These are phyloP conservation scores for Tricholoma furcatifolium DNA, from an alignment of 768 basidiomycete species.

Conservation along the genomic window DNA sequence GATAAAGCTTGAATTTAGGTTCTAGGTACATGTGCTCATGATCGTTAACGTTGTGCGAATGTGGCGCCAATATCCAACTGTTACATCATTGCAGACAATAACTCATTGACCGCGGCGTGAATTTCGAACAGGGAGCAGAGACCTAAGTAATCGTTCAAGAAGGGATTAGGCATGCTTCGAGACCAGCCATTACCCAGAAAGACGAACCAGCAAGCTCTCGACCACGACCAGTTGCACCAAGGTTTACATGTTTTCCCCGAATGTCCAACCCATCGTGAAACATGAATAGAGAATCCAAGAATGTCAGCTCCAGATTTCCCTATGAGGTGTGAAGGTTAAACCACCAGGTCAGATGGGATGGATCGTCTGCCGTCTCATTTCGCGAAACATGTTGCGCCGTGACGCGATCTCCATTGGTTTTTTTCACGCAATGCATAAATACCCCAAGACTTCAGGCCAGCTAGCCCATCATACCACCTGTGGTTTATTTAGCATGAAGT, in stretches of 20 bases:
- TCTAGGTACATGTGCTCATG: neutral
- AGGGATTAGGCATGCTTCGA: neutral
- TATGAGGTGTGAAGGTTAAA: neutral
- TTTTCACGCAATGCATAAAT: slow-evolving; percentile 5
- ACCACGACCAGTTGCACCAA: neutral
- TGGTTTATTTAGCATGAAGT: slow-evolving; percentile 10
- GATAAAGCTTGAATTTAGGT: neutral
- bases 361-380: neutral
- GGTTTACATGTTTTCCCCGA: neutral
- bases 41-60: neutral
- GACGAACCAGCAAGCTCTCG: no score
- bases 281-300: neutral
- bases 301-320: neutral
- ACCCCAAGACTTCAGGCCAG: neutral
- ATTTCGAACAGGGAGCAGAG: neutral
- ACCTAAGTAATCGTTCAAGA: neutral
- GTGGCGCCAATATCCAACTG: neutral
- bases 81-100: neutral
- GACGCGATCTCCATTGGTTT: no score
- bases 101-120: neutral
- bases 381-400: neutral
- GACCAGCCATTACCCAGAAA: no score
- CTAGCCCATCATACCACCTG: neutral
- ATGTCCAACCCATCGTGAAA: neutral
- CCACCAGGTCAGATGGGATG: neutral